Evolutionary conservation across 2,329 filamentous ascomycete species (phyloP).

Genomic region (Pseudocercospora fijiensis): DNA sequence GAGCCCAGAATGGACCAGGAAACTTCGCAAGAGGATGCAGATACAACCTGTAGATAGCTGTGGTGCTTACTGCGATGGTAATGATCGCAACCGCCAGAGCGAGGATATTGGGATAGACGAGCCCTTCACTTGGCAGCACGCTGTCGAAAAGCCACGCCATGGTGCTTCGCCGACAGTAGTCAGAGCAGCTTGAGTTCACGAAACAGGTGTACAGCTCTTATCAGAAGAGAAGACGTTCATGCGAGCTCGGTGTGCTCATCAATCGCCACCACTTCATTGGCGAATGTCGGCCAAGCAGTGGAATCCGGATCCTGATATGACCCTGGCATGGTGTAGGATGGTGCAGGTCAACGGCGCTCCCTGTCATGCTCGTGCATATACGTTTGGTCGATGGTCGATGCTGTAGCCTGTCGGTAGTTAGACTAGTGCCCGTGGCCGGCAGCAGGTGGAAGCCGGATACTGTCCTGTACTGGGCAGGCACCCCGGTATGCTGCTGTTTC

Average conservation of each 20-base stretch:
- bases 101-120: background rate
- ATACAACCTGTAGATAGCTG: conserved; percentile 31
- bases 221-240: background rate
- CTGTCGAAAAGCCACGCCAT: background rate
- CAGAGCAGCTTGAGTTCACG: background rate
- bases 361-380: background rate
- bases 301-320: background rate
- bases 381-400: background rate
- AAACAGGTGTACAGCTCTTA: background rate
- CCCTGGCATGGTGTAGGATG: background rate
- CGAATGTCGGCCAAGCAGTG: conserved; percentile 9
- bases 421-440: background rate
- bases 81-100: background rate
- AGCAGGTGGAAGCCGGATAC: too few relatives aligned
- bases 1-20: conserved; percentile 35
- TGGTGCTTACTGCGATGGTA: background rate
- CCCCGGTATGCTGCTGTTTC: background rate
- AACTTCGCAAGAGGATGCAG: conserved; percentile 37
- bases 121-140: background rate
- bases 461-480: background rate
- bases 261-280: conserved; percentile 5
- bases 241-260: background rate
- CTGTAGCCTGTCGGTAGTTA: background rate
- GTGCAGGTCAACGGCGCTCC: background rate
- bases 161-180: background rate